Conservation (phyloP, 2,329 filamentous ascomycete genomes). For the Ascochyta clinopodiicola region DNA sequence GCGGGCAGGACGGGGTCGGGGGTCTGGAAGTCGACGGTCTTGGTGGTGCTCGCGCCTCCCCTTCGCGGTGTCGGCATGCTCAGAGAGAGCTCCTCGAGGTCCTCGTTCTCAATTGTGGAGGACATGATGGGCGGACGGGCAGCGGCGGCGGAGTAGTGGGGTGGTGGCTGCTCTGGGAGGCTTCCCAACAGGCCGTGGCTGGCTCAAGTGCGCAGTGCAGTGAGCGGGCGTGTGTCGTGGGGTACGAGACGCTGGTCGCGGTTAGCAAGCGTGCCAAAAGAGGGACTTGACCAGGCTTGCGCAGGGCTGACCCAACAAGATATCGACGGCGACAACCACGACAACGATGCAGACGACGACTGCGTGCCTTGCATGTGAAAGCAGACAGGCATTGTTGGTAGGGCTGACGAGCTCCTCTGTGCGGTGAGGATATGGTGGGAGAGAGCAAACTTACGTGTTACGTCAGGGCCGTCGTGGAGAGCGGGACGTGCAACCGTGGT, state of each 20-base stretch:
- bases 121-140: slow-evolving; percentile 40
- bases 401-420: neutral
- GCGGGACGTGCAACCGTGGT: slow-evolving; percentile 9
- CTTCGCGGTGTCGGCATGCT: slow-evolving; percentile 72
- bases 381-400: neutral
- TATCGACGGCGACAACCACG: too few species aligned
- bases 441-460: slow-evolving; percentile 14
- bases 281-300: neutral
- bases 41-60: slow-evolving; percentile 38
- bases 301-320: neutral
- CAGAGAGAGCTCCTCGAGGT: slow-evolving; percentile 70
- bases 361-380: slow-evolving; percentile 2
- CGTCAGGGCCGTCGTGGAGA: slow-evolving; percentile 11
- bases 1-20: slow-evolving; percentile 28
- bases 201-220: neutral
- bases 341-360: too few species aligned
- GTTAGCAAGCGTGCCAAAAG: slow-evolving; percentile 7
- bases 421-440: neutral
- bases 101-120: slow-evolving; percentile 74
- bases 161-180: neutral
- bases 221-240: neutral
- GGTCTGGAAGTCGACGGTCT: slow-evolving; percentile 44
- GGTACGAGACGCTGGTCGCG: slow-evolving; percentile 5
- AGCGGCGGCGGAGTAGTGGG: neutral
- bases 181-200: neutral